Percentiles rank a stretch among this genome's conserved stretches.
Conservation (phyloP, 352 stramenopile species). For the Pilasporangium apinafurcum region DNA sequence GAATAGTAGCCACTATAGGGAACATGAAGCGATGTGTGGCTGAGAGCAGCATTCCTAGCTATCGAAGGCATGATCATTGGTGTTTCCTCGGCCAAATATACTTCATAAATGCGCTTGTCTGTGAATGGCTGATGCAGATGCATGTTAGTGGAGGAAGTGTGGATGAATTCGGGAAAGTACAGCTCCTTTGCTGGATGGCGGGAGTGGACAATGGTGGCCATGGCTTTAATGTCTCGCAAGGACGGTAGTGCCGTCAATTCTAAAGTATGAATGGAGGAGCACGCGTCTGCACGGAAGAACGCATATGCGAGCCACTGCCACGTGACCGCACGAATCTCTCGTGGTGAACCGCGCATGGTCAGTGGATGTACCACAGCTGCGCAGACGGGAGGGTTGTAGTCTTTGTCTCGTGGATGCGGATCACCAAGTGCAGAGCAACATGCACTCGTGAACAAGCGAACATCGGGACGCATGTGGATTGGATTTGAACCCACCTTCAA, state of each 20-base stretch:
- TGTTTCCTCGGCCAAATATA: constrained; percentile 5
- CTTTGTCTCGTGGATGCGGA: no score
- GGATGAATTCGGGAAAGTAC: no score
- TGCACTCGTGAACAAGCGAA: no score
- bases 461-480: no score
- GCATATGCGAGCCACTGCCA: constrained; percentile 9
- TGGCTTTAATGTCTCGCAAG: constrained; percentile 11
- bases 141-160: constrained; percentile 18
- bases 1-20: constrained; percentile 13
- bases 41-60: constrained; percentile 23
- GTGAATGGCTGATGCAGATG: constrained; percentile 4
- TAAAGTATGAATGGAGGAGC: constrained; percentile 1
- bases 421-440: no score
- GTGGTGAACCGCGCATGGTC: no score
- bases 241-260: background rate
- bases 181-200: constrained; percentile 16
- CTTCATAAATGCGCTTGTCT: background rate
- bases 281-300: constrained; percentile 4
- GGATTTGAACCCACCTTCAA: no score
- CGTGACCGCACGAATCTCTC: no score
- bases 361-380: no score
- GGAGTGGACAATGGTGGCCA: constrained; percentile 11
- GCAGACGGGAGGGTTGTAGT: no score
- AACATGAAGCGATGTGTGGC: constrained; percentile 19
- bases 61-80: constrained; percentile 22